A percentile compares a stretch with the other conserved stretches of the same genome.
Evolutionary conservation across 2,329 filamentous ascomycete genomes (phyloP).

Genomic region (Fusarium decemcellulare): DNA sequence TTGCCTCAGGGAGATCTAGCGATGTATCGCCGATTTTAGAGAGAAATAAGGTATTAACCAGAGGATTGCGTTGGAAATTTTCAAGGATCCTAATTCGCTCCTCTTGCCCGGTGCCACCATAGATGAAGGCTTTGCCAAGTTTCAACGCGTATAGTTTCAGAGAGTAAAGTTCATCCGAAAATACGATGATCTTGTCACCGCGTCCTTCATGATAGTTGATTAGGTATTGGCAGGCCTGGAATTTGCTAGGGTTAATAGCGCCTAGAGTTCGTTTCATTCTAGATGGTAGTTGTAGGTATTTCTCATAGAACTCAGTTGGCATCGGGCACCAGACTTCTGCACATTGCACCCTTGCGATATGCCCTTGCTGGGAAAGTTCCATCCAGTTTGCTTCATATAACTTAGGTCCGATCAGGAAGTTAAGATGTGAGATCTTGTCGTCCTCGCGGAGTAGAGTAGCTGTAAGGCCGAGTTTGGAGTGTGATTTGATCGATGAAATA

Average conservation of each 20-base stretch:
- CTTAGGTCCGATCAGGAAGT: conserved; percentile 94
- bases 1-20: conserved; percentile 92
- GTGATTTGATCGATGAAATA: conserved; percentile 87
- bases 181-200: conserved; percentile 96
- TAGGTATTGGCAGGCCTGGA: conserved; percentile 92
- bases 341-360: conserved; percentile 93
- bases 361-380: conserved; percentile 91
- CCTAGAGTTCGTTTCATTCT: conserved; percentile 67
- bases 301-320: conserved; percentile 93
- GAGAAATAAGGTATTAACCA: conserved; percentile 90
- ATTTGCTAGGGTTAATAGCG: conserved; percentile 94
- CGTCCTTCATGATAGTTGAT: conserved; percentile 94
- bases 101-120: conserved; percentile 83
- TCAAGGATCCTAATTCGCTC: conserved; percentile 88
- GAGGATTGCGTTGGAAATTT: conserved; percentile 91
- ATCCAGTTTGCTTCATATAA: conserved; percentile 98
- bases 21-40: conserved; percentile 97
- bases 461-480: conserved; percentile 91
- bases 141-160: conserved; percentile 85
- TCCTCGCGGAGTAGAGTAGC: conserved; percentile 92
- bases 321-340: conserved; percentile 97
- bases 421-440: conserved; percentile 93
- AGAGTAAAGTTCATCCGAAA: conserved; percentile 94
- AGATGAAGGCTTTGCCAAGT: conserved; percentile 87
- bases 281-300: conserved; percentile 78